Conservation (phyloP, 192 early-diverging fungal genomes). For the Umbelopsis isabellina region DNA sequence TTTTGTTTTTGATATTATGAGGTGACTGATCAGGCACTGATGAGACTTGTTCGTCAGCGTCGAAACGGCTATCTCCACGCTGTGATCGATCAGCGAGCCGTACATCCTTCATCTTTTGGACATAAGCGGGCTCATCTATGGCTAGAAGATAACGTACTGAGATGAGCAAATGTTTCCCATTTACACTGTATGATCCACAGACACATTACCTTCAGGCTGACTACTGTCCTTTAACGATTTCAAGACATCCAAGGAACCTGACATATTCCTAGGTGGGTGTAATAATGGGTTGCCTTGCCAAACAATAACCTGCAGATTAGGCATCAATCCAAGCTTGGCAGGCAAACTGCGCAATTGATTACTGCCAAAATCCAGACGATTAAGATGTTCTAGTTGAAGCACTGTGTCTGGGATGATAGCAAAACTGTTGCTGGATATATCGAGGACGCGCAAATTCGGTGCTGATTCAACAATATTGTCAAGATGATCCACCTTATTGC, state of each 20-base stretch:
- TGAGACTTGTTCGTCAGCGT: too few relatives aligned
- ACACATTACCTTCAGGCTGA: not conserved
- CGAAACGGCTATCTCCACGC: too few relatives aligned
- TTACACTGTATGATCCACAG: not conserved
- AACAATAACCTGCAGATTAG: slow-evolving; percentile 43
- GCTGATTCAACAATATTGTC: slow-evolving; percentile 35
- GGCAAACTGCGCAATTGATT: slow-evolving; percentile 51
- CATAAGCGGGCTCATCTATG: too few relatives aligned
- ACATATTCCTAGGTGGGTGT: slow-evolving; percentile 42
- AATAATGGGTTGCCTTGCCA: slow-evolving; percentile 58
- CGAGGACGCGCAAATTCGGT: slow-evolving; percentile 44
- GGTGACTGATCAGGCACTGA: too few relatives aligned
- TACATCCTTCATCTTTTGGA: too few relatives aligned
- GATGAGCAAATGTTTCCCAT: too few relatives aligned
- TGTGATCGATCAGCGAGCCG: too few relatives aligned
- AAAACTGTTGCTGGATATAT: slow-evolving; percentile 49
- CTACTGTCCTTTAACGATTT: slow-evolving; percentile 45
- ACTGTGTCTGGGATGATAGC: slow-evolving; percentile 45
- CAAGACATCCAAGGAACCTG: slow-evolving; percentile 40
- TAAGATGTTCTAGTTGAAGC: slow-evolving; percentile 33
- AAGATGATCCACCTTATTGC: slow-evolving; percentile 42
- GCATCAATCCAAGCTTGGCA: slow-evolving; percentile 47
- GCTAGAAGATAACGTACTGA: too few relatives aligned
- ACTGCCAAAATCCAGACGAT: slow-evolving; percentile 53
- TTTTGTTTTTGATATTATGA: slow-evolving; percentile 4